These are phyloP conservation scores for Xerocomellus amylosporus DNA, from an alignment of 768 basidiomycete genomes.

Conservation along the genomic window DNA sequence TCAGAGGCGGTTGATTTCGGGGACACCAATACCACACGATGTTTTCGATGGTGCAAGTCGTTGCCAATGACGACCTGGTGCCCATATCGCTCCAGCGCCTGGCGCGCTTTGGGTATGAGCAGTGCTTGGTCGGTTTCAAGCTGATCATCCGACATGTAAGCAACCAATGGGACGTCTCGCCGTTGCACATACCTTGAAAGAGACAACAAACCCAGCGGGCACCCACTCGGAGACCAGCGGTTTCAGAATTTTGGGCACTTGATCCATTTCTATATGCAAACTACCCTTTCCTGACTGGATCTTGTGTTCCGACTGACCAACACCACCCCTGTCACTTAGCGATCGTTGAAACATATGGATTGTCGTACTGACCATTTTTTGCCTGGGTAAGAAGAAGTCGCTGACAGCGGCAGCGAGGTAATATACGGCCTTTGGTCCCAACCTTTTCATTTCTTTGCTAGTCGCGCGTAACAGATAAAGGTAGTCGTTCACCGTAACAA, in stretches of 20 bases:
- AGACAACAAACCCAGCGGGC: conserved; percentile 85
- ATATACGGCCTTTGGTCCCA: conserved; percentile 79
- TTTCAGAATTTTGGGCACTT: conserved; percentile 94
- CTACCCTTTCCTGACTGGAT: conserved; percentile 97
- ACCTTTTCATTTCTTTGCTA: conserved; percentile 67
- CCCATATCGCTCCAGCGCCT: conserved; percentile 88
- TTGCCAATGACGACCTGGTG: conserved; percentile 98
- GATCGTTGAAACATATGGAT: background rate
- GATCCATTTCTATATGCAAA: conserved; percentile 95
- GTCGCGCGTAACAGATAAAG: conserved; percentile 86
- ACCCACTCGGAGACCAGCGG: conserved; percentile 95
- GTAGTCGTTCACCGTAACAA: conserved; percentile 95
- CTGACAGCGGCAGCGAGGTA: conserved; percentile 98
- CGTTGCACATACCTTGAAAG: conserved; percentile 78
- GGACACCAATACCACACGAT: conserved; percentile 90
- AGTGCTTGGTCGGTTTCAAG: conserved; percentile 87
- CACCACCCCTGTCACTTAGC: background rate
- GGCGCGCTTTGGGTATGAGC: conserved; percentile 86
- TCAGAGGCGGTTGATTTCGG: conserved; percentile 29
- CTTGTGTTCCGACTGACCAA: conserved; percentile 86
- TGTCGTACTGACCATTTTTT: conserved; percentile 72
- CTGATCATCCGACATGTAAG: conserved; percentile 39
- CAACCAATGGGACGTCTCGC: background rate
- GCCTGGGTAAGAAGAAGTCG: conserved; percentile 93
- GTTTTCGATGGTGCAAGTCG: conserved; percentile 87